Evolutionary conservation across 306 rosid species (phyloP).

Genomic region (Fragaria iinumae): DNA sequence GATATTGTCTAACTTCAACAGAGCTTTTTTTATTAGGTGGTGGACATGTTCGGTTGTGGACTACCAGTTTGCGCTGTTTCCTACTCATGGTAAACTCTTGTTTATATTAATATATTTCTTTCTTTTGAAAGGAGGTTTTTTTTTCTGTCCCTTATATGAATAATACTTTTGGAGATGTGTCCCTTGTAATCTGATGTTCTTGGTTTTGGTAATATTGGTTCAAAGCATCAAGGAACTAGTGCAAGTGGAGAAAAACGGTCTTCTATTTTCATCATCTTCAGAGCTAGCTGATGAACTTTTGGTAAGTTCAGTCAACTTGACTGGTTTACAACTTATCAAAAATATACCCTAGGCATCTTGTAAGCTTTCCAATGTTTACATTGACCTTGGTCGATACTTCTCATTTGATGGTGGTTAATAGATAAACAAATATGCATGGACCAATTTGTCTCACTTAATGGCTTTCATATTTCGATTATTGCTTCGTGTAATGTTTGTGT

Average conservation of each 20-base stretch:
- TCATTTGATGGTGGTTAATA: slow-evolving; percentile 5
- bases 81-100: slow-evolving; percentile 71
- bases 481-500: slow-evolving; percentile 12
- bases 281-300: slow-evolving; percentile 93
- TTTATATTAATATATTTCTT: not conserved
- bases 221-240: slow-evolving; percentile 87
- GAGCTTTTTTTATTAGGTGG: slow-evolving; percentile 48
- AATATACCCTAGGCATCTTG: not conserved
- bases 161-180: not conserved
- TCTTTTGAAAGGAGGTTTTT: not conserved
- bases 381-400: not conserved
- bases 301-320: slow-evolving; percentile 44
- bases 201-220: slow-evolving; percentile 9
- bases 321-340: not conserved
- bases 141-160: too few species aligned
- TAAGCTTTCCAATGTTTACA: not conserved
- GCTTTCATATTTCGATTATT: not conserved
- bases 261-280: slow-evolving; percentile 85
- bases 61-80: slow-evolving; percentile 98
- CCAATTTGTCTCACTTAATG: not conserved
- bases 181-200: slow-evolving; percentile 13
- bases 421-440: slow-evolving; percentile 2
- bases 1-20: not conserved
- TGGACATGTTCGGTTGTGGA: slow-evolving; percentile 99
- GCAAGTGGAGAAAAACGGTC: slow-evolving; percentile 73